Evolutionary conservation across 345 rosid species (phyloP).

Genomic region (Bruguiera sexangula): DNA sequence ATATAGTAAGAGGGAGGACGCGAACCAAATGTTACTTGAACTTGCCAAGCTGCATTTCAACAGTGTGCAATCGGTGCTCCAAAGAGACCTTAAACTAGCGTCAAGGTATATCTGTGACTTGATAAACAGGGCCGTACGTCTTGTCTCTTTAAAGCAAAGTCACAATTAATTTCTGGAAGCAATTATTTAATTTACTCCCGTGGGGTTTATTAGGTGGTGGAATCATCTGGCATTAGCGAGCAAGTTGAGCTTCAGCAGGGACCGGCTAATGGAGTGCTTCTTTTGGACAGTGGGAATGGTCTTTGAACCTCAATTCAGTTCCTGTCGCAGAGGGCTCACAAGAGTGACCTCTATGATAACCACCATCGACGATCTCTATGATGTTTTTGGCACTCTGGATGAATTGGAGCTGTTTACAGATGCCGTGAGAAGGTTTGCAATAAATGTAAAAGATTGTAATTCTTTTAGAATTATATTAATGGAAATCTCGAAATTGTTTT

Average conservation of each 20-base stretch:
- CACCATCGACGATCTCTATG: conserved; percentile 42
- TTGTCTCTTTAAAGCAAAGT: background rate
- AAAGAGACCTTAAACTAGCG: conserved; percentile 31
- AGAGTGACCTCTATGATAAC: conserved; percentile 36
- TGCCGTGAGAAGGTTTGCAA: conserved; percentile 33
- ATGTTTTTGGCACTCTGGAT: conserved; percentile 38
- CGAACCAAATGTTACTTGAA: conserved; percentile 23
- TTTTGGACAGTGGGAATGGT: conserved; percentile 39
- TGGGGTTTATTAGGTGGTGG: conserved; percentile 39
- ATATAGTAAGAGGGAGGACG: conserved; percentile 3
- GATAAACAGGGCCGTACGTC: background rate
- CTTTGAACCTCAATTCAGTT: conserved; percentile 25
- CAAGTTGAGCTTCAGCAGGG: conserved; percentile 41
- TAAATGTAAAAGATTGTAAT: too few species aligned
- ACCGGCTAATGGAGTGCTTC: conserved; percentile 50
- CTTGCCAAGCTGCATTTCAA: conserved; percentile 47
- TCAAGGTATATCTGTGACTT: conserved; percentile 19
- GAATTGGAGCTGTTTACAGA: conserved; percentile 39
- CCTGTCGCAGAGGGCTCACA: conserved; percentile 29
- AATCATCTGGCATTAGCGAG: conserved; percentile 20
- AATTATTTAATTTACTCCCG: background rate
- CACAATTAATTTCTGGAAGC: too few species aligned
- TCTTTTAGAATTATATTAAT: too few species aligned
- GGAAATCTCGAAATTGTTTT: background rate
- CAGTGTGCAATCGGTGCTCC: conserved; percentile 31